Conservation (phyloP, 768 basidiomycete genomes). For the Macrocybe gigantea region DNA sequence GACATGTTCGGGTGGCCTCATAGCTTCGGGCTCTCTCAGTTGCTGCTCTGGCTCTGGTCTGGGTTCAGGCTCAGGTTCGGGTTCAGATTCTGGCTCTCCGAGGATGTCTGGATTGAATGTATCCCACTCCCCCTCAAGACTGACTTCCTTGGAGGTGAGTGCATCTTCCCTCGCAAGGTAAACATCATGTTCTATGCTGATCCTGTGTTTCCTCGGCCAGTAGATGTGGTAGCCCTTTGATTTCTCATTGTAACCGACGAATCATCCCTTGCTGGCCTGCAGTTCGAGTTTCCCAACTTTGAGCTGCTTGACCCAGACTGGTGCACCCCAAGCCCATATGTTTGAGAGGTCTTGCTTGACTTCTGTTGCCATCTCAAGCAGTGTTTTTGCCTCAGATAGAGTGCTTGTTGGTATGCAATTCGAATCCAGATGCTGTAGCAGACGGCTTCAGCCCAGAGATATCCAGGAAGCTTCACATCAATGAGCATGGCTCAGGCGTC, state of each 20-base stretch:
- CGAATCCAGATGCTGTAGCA: constrained; percentile 12
- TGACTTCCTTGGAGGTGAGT: constrained; percentile 9
- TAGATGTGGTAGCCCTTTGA: constrained; percentile 24
- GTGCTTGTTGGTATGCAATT: constrained; percentile 18
- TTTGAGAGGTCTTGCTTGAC: constrained; percentile 20
- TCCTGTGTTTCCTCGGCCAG: constrained; percentile 20
- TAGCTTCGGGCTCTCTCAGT: no score
- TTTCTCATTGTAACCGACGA: constrained; percentile 18
- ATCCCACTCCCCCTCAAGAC: constrained; percentile 20
- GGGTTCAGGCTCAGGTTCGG: no score
- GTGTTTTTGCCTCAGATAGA: constrained; percentile 13
- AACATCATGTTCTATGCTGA: constrained; percentile 25
- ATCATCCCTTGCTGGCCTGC: constrained; percentile 9
- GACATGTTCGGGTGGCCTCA: no score
- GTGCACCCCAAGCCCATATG: no score
- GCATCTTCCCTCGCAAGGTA: constrained; percentile 7
- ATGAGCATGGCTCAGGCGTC: constrained; percentile 15
- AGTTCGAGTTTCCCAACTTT: no score
- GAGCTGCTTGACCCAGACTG: no score
- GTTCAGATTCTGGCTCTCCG: no score
- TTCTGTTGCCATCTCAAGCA: constrained; percentile 12
- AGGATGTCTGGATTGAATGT: no score
- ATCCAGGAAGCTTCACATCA: constrained; percentile 13
- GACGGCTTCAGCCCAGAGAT: constrained; percentile 18
- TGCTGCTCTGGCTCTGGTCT: no score